These are phyloP conservation scores for Saksenaea vasiformis DNA, from an alignment of 371 early-diverging fungal genomes.

Conservation along the genomic window DNA sequence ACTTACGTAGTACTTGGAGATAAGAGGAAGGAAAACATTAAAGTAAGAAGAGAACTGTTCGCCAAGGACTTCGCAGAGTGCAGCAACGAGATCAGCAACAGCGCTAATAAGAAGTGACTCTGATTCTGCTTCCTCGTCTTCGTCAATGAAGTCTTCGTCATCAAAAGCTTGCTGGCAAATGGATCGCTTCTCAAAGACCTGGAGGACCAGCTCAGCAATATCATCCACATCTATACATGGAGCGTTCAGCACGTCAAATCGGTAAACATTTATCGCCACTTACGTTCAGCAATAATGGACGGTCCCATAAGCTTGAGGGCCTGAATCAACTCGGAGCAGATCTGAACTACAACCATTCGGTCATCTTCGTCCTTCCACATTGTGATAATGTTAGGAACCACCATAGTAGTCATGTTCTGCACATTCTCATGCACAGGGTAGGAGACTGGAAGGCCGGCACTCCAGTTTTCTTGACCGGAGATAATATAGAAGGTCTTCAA, in stretches of 20 bases:
- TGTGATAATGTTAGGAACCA: constrained; percentile 69
- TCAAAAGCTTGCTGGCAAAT: constrained; percentile 81
- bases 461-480: constrained; percentile 68
- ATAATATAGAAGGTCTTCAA: constrained; percentile 75
- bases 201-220: constrained; percentile 60
- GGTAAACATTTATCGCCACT: constrained; percentile 17
- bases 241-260: neutral
- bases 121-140: constrained; percentile 84
- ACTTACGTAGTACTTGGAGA: constrained; percentile 75
- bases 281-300: constrained; percentile 68
- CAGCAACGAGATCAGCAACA: constrained; percentile 84
- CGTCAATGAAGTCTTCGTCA: constrained; percentile 70
- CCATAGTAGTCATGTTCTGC: constrained; percentile 62
- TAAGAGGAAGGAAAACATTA: constrained; percentile 78
- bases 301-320: constrained; percentile 80
- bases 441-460: constrained; percentile 67
- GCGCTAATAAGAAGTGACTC: constrained; percentile 81
- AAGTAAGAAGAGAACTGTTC: constrained; percentile 73
- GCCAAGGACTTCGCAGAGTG: constrained; percentile 74
- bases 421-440: constrained; percentile 79
- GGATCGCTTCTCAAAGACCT: constrained; percentile 80
- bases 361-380: constrained; percentile 86
- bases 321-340: constrained; percentile 72
- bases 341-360: constrained; percentile 76
- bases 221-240: constrained; percentile 55